phyloP scores from a whole-genome alignment of 108 stramenopile genomes.

The Fragilariopsis cylindrus region DNA sequence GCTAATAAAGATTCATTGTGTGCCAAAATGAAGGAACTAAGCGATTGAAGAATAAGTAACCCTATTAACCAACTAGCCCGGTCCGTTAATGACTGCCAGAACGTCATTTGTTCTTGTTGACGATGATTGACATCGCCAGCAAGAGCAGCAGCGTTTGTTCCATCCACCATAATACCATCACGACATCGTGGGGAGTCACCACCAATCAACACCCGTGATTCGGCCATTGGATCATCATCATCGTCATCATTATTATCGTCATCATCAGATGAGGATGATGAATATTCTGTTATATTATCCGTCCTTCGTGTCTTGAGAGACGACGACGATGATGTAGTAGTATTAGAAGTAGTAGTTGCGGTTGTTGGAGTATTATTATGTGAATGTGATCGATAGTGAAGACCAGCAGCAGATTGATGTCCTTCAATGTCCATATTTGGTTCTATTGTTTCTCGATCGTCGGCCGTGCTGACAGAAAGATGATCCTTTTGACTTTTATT shows the following conservation, averaged over 20 bases:
- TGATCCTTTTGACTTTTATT: constrained; percentile 15
- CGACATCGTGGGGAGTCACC: not conserved
- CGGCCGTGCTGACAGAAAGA: constrained; percentile 21
- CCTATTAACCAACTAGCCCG: constrained; percentile 89
- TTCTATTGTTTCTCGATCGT: constrained; percentile 34
- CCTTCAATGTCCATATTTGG: constrained; percentile 24
- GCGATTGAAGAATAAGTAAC: constrained; percentile 79
- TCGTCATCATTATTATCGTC: constrained; percentile 2
- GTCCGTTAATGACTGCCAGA: constrained; percentile 55
- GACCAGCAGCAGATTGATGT: constrained; percentile 24
- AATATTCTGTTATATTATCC: not conserved
- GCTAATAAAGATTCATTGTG: constrained; percentile 79
- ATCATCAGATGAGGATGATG: constrained; percentile 9
- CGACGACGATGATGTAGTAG: not conserved
- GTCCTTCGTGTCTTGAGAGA: not conserved
- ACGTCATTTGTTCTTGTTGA: constrained; percentile 26
- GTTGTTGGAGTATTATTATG: not conserved
- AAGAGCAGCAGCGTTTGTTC: not conserved
- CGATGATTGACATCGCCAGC: constrained; percentile 2
- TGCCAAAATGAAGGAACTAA: constrained; percentile 83
- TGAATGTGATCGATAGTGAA: constrained; percentile 34
- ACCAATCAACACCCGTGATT: not conserved
- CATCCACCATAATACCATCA: not conserved
- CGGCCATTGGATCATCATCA: constrained; percentile 4
- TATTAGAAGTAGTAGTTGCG: not conserved